Base-by-base conservation (phyloP, 192 early-diverging fungal species). In the Umbelopsis ramanniana region DNA sequence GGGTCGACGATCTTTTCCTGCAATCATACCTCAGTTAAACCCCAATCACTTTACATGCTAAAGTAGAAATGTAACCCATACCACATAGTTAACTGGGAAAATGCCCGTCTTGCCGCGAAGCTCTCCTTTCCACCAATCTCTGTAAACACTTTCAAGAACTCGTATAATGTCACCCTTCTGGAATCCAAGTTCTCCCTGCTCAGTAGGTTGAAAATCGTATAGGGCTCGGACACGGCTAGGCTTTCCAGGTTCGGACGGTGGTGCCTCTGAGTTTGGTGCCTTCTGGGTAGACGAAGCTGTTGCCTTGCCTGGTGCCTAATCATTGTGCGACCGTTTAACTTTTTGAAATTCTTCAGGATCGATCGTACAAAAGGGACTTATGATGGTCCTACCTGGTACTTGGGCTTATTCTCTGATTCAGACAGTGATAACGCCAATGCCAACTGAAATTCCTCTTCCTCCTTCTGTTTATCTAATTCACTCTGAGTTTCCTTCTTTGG, bases 41-140 rank as follows among this genome's bases (percentile, higher is more conserved):
- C 19, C 15, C 17, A 14, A 0, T 6, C 15, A 15, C 15, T 10
- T 17, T 37, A 17, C 14, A 38, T 1, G 11, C 11, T 6, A 63
- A 0, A 26, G 29, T 2, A 53, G 15, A 17, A 43, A 52, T 24
- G 21, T 22, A 15, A 40, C 43, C 38, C 21, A 75, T 78, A 89
- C 89, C 22, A 98, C 96, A 83, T 98, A 99, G 78, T 98, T 98
- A 14, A 95, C 93, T 11, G 98, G 98, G 72, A 99, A 98, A 48
- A 99, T 97, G 14, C 98, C 98, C 60, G 89, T 87, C 53, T 88
- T 87, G n/a, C 93, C 93, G 14, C 85, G 84, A n/a, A 92, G 79
- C 77, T 93, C 89, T 24, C 97, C 98, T 74, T 95, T 93, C 97
- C 97, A 99, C 98, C 98, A 99, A 79, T 99, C 98, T 70, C 94